A percentile compares a stretch with the other conserved stretches of the same genome.
Conservation (phyloP, 75 land plant genomes). For the Adiantum capillusveneris region DNA sequence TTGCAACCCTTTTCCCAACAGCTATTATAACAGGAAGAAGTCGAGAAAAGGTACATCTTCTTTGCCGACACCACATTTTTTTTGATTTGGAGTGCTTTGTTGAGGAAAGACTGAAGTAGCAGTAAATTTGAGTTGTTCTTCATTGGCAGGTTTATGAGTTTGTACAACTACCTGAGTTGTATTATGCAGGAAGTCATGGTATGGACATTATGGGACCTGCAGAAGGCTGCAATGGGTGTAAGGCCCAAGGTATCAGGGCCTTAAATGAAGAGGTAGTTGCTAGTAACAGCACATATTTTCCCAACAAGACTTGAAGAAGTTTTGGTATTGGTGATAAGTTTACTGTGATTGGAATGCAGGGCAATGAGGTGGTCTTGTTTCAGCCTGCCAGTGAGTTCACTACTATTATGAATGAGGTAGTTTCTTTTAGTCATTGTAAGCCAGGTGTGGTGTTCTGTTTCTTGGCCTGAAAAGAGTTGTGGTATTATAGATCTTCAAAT, state of each 20-base stretch:
- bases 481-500: slow-evolving; percentile 10
- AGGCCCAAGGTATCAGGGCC: slow-evolving; percentile 6
- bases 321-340: not conserved
- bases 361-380: slow-evolving; percentile 65
- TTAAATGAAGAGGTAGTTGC: slow-evolving; percentile 19
- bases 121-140: not conserved
- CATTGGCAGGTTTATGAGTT: slow-evolving; percentile 75
- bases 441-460: too few species aligned
- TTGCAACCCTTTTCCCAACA: slow-evolving; percentile 54
- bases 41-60: slow-evolving; percentile 53
- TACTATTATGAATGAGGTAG: slow-evolving; percentile 82
- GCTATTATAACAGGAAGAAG: slow-evolving; percentile 60
- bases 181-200: slow-evolving; percentile 98
- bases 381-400: slow-evolving; percentile 90
- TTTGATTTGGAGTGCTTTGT: too few species aligned
- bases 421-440: too few species aligned
- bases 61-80: too few species aligned
- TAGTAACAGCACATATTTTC: not conserved
- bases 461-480: too few species aligned
- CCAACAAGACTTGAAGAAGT: not conserved
- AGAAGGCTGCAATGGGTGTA: slow-evolving; percentile 13
- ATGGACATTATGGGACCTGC: slow-evolving; percentile 95
- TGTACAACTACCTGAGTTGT: slow-evolving; percentile 82
- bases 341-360: slow-evolving; percentile 23
- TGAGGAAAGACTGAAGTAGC: too few species aligned